Conservation (phyloP, 345 rosid genomes). For the Hibiscus mutabilis region DNA sequence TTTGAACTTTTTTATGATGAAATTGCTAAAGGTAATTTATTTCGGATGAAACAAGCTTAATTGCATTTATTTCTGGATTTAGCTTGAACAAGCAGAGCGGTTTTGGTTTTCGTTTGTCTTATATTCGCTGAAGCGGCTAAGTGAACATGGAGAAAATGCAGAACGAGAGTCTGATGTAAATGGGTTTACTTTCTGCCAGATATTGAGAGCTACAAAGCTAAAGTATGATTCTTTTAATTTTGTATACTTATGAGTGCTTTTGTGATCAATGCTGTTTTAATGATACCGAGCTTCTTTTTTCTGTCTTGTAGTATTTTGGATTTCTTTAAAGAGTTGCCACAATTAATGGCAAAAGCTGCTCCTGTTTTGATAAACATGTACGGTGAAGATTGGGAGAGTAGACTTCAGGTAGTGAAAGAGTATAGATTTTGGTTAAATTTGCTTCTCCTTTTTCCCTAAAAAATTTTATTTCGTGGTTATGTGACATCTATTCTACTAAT, state of each 20-base stretch:
- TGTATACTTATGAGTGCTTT: conserved; percentile 5
- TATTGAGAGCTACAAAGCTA: conserved; percentile 59
- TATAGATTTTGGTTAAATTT: not conserved
- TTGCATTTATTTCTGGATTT: conserved; percentile 13
- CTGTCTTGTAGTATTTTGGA: conserved; percentile 56
- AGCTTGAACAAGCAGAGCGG: conserved; percentile 83
- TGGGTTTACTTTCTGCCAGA: conserved; percentile 60
- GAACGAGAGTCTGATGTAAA: conserved; percentile 29
- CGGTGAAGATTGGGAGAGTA: conserved; percentile 46
- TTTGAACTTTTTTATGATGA: not conserved
- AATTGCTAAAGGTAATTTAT: not conserved
- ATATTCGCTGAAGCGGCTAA: conserved; percentile 56
- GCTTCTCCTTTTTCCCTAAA: not conserved
- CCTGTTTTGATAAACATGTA: conserved; percentile 49
- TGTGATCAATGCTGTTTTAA: not conserved
- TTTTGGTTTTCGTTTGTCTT: conserved; percentile 81
- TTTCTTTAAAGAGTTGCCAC: conserved; percentile 87
- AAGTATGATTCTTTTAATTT: conserved; percentile 39
- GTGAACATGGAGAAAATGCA: conserved; percentile 31
- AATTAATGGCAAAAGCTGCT: conserved; percentile 76
- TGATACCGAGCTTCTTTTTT: not conserved
- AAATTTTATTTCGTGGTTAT: not conserved
- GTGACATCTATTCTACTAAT: conserved; percentile 1
- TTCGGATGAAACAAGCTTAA: not conserved
- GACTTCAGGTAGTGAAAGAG: not conserved